Base-by-base conservation (phyloP, 129 eudicot genomes). In the Flaveria brownii region DNA sequence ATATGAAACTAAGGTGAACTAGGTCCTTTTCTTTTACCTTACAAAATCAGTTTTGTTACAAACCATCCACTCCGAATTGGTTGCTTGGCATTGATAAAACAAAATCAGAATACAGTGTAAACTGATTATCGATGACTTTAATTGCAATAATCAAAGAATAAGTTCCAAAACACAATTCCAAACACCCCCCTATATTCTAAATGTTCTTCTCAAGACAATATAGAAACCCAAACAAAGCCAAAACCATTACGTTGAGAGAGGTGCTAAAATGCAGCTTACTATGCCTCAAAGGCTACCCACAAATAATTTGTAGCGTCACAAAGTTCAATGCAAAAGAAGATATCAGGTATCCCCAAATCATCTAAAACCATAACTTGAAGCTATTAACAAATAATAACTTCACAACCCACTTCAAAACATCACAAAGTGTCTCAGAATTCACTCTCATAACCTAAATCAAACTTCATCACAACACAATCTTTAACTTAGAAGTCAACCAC, bases 401-500 rank as follows among this genome's bases (percentile, higher is more conserved):
- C 10, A 45, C 3, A 45, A 9, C 50, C 50, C 63, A 52, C 64
- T 51, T 28, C 50, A 71, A 71, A 71, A 26, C 6, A 49, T 49
- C 55, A 14, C 25, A 70, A 49, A 70, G 45, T 47, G 75, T 30
- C 47, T 26, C 46, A 26, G 0, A 50, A 23, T 70, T 4, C 63
- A 71, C 50, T 18, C 26, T 28, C 75, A 71, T 18, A 51, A 67
- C 71, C 30, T 36, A 41, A 14, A 64, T n/a, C 9, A 20, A 18
- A 68, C 12, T 15, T 25, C 74, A 68, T 68, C 5, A 46, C 10
- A 2, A 16, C 5, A 52, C 2, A 0, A 28, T 30, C 20, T 61
- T 74, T 74, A 10, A 74, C 47, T 46, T 74, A 62, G 5, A 4
- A 62, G 60, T 43, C 46, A 60, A 60, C 43, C 45, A 60, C 25